phyloP scores from a whole-genome alignment of 2,329 filamentous ascomycete genomes.

The Teratosphaeria nubilosa region DNA sequence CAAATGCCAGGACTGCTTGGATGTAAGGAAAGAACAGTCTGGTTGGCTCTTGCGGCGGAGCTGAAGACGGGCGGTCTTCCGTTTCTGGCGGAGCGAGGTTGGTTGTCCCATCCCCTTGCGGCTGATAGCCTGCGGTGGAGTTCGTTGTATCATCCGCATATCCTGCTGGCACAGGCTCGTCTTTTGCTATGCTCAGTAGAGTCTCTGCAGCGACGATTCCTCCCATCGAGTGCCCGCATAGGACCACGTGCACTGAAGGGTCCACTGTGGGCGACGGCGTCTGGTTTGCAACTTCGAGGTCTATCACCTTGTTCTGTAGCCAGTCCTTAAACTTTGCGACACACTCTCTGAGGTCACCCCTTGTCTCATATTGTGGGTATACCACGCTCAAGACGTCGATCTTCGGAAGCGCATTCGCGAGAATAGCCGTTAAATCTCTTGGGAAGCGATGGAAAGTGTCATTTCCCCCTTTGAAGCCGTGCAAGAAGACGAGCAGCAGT shows the following conservation, averaged over 20 bases:
- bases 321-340: constrained; percentile 68
- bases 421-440: constrained; percentile 55
- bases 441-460: constrained; percentile 70
- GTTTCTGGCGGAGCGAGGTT: constrained; percentile 2
- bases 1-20: constrained; percentile 81
- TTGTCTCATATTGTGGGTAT: constrained; percentile 77
- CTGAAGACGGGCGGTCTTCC: not conserved
- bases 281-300: constrained; percentile 73
- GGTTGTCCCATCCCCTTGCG: not conserved
- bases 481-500: constrained; percentile 71
- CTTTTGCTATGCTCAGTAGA: constrained; percentile 62
- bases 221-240: constrained; percentile 80
- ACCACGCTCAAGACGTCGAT: constrained; percentile 54
- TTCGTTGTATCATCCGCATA: constrained; percentile 13
- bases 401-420: constrained; percentile 57
- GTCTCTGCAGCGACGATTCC: constrained; percentile 92
- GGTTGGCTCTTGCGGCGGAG: not conserved
- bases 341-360: constrained; percentile 62
- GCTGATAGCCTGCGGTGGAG: constrained; percentile 4
- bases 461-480: constrained; percentile 81
- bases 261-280: constrained; percentile 79
- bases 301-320: constrained; percentile 87
- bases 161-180: constrained; percentile 40
- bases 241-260: constrained; percentile 69
- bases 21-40: constrained; percentile 34